A percentile compares a stretch with the other conserved stretches of the same genome.
Evolutionary conservation across 345 rosid genomes (phyloP).

Genomic region (Gossypioides kirkii): DNA sequence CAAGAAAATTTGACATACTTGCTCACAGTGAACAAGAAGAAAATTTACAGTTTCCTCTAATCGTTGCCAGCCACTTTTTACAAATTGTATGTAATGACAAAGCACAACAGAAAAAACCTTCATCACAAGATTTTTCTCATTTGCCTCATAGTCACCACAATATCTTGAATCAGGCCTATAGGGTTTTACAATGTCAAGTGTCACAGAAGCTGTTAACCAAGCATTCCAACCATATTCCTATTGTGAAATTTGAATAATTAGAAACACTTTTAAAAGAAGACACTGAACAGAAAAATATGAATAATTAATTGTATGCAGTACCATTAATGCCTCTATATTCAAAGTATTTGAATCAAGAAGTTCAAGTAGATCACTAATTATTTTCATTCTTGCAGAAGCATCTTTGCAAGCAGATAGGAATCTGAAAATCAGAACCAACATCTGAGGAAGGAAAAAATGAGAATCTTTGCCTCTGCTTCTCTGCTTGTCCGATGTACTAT

Average conservation of each 20-base stretch:
- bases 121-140: conserved; percentile 64
- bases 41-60: conserved; percentile 88
- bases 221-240: conserved; percentile 97
- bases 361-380: conserved; percentile 70
- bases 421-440: conserved; percentile 64
- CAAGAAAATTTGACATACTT: conserved; percentile 40
- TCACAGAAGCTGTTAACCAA: conserved; percentile 65
- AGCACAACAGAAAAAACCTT: conserved; percentile 73
- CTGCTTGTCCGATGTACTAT: conserved; percentile 52
- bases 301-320: conserved; percentile 26
- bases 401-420: conserved; percentile 65
- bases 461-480: conserved; percentile 56
- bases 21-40: conserved; percentile 55
- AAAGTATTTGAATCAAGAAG: conserved; percentile 82
- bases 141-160: conserved; percentile 36
- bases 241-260: conserved; percentile 23
- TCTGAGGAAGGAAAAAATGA: conserved; percentile 82
- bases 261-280: conserved; percentile 7
- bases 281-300: background rate
- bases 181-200: conserved; percentile 64
- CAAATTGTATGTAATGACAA: conserved; percentile 65
- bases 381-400: conserved; percentile 57
- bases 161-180: conserved; percentile 40
- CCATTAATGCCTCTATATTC: conserved; percentile 92
- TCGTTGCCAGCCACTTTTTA: conserved; percentile 98